phyloP scores from a whole-genome alignment of 2,329 filamentous ascomycete species.

The Elsinoe ampelina region DNA sequence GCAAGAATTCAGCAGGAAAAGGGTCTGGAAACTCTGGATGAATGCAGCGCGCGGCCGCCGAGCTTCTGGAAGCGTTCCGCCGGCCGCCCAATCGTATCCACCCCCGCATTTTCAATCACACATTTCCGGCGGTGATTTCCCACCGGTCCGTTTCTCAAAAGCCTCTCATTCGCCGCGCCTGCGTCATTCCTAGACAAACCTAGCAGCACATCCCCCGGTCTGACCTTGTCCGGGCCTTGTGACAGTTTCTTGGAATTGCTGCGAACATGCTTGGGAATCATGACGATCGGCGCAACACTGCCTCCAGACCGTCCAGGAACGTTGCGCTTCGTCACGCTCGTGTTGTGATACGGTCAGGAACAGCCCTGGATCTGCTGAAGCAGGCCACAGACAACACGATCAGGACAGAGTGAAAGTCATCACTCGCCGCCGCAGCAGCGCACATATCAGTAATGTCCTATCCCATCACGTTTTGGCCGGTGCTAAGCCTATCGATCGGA shows the following conservation, averaged over 20 bases:
- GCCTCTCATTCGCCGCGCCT: not conserved
- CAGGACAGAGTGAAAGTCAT: not conserved
- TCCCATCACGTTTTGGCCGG: no score
- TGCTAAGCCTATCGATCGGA: not conserved
- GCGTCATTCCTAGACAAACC: constrained; percentile 6
- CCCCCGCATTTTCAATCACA: not conserved
- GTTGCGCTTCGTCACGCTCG: not conserved
- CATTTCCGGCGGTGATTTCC: not conserved
- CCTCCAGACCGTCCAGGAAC: not conserved
- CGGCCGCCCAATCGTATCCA: constrained; percentile 1
- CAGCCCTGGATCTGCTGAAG: not conserved
- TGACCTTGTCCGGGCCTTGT: not conserved
- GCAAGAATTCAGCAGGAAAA: not conserved
- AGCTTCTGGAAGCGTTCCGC: not conserved
- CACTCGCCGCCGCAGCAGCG: no score
- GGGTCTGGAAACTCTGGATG: not conserved
- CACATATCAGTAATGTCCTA: no score
- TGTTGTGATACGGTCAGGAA: not conserved
- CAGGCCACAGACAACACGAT: not conserved
- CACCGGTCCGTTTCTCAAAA: not conserved
- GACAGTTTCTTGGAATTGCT: constrained; percentile 2
- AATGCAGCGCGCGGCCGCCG: not conserved
- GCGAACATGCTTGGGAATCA: not conserved
- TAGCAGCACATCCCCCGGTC: constrained; percentile 3
- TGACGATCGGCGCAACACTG: not conserved